Base-by-base conservation (phyloP, 805 yeast genomes). In the Saccharomycopsis selenospora region DNA sequence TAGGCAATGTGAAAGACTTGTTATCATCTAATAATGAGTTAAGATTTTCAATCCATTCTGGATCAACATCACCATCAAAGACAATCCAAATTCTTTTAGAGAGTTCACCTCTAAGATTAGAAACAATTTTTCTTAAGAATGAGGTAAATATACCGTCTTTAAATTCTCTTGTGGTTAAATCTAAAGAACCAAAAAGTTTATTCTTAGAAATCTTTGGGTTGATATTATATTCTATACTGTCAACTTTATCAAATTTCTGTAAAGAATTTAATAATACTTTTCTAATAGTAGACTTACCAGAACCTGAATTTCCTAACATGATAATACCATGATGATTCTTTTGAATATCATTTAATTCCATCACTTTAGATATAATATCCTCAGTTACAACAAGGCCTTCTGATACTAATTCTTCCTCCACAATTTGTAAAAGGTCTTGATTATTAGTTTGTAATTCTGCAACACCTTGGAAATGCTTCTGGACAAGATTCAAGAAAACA, bases 11-110 rank as follows among this genome's bases (percentile, higher is more conserved):
- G 38, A 91, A 64, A 1, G 84, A 55, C 54, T 76, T 79, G 64
- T 89, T 91, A 56, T 91, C 98, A 64, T 91, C 98, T 14, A 91
- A 69, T 7, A 89, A 93, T 66, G 95, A 84, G 66, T 91, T 91
- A 55, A 91, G 67, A 48, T 84, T 83, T 58, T 91, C 98, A 1
- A 87, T 87, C 95, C 97, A 91, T 36, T 78, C 80, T 0, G 98
- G 97, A 60, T 91, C 97, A 29, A 91, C 76, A 57, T 88, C 96
- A 36, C 97, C 95, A 64, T 91, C 97, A 59, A 91, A 85, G 0
- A 90, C 73, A 50, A 91, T 73, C 93, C 95, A 89, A 13, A 80
- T 71, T 2, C 71, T 62, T 50, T 74, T 78, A 2, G 66, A 54
- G 6, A 61, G 56, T 52, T 84, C 90, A 1, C 87, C 88, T 40